Percentiles rank a stretch among this genome's conserved stretches.
These are phyloP conservation scores for Geoglossum cookeanum DNA, from an alignment of 2,329 filamentous ascomycete genomes.

Conservation along the genomic window DNA sequence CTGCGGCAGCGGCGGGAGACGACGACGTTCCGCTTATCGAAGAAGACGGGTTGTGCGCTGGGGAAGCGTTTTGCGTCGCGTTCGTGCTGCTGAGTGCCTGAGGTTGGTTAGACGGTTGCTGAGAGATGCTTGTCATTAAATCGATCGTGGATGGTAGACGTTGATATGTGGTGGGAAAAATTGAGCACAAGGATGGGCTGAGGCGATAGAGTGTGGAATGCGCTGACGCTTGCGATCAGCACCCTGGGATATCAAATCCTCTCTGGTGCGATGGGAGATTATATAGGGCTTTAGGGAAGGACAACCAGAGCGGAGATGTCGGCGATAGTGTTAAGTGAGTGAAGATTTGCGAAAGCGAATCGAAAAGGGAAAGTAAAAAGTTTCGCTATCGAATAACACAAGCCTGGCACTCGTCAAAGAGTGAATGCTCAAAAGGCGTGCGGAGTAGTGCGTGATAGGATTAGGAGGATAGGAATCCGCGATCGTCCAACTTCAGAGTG, in stretches of 20 bases:
- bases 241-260: not conserved
- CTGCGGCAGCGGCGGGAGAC: conserved; percentile 30
- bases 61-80: conserved; percentile 26
- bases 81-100: conserved; percentile 27
- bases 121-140: conserved; percentile 42
- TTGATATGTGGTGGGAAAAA: not conserved
- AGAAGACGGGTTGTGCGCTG: conserved; percentile 25
- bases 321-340: not conserved
- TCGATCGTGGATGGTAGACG: conserved; percentile 14
- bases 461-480: conserved; percentile 1
- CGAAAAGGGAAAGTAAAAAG: conserved; percentile 1
- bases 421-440: conserved; percentile 3
- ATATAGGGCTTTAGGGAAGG: not conserved
- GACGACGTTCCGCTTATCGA: conserved; percentile 28
- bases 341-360: not conserved
- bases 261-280: not conserved
- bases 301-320: not conserved
- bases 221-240: not conserved
- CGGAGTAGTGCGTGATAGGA: not conserved
- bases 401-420: conserved; percentile 2
- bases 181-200: not conserved
- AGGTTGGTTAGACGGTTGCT: conserved; percentile 24
- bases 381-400: not conserved
- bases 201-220: not conserved
- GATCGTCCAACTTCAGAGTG: conserved; percentile 1